phyloP scores from a whole-genome alignment of 139 green algal genomes.

The Picochlorum sp. region DNA sequence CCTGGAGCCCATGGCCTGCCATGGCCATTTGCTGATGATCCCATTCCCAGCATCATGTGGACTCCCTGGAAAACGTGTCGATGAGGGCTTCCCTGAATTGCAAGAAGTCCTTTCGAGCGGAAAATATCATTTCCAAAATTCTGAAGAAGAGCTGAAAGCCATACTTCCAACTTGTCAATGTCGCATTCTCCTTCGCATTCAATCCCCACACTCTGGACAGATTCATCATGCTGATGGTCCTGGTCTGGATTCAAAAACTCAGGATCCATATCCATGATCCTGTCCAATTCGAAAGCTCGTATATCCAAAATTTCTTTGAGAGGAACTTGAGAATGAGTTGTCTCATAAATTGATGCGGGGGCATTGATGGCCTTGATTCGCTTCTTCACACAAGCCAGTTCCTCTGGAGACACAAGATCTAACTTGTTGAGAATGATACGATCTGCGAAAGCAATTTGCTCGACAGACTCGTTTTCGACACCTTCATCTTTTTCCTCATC shows the following conservation, averaged over 20 bases:
- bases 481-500: conserved; percentile 74
- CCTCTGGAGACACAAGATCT: conserved; percentile 39
- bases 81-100: conserved; percentile 51
- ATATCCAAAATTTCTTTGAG: conserved; percentile 36
- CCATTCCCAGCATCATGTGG: conserved; percentile 56
- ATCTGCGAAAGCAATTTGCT: conserved; percentile 82
- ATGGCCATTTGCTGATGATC: conserved; percentile 48
- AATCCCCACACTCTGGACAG: conserved; percentile 51
- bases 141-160: conserved; percentile 57
- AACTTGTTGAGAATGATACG: conserved; percentile 85
- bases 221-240: conserved; percentile 64
- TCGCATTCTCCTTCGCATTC: conserved; percentile 43
- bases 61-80: conserved; percentile 22
- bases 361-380: conserved; percentile 40
- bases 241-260: conserved; percentile 44
- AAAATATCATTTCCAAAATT: conserved; percentile 72
- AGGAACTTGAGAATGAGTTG: conserved; percentile 32
- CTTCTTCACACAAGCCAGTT: conserved; percentile 25
- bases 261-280: conserved; percentile 50
- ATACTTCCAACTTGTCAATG: conserved; percentile 61
- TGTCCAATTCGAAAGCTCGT: conserved; percentile 45
- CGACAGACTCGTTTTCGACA: conserved; percentile 60
- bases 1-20: conserved; percentile 43
- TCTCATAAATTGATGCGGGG: conserved; percentile 42
- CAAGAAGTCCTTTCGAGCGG: conserved; percentile 67